phyloP scores from a whole-genome alignment of 1,139 yeast species.

The Waltiozyma sp. region DNA sequence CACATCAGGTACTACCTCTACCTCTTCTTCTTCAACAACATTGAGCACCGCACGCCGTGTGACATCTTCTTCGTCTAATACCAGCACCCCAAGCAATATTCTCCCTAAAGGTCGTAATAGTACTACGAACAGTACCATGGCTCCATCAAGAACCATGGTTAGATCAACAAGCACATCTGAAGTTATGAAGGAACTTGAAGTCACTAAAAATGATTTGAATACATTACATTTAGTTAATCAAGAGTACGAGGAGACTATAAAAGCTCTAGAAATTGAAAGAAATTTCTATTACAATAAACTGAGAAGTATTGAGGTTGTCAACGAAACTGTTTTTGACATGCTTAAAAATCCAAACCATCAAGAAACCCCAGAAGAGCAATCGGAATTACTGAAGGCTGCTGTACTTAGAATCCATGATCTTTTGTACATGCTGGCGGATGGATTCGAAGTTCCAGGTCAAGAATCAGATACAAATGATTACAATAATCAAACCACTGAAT shows the following conservation, averaged over 20 bases:
- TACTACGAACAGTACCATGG: conserved; percentile 1
- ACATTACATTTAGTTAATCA: conserved; percentile 32
- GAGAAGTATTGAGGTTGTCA: conserved; percentile 75
- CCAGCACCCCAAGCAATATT: conserved; percentile 2
- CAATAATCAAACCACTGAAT: not conserved
- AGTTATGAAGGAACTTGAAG: conserved; percentile 17
- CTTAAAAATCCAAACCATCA: conserved; percentile 23
- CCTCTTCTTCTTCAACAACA: conserved; percentile 4
- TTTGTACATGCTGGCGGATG: not conserved
- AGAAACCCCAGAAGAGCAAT: not conserved
- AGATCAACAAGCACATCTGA: conserved; percentile 15
- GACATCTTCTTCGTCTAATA: conserved; percentile 6
- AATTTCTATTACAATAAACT: conserved; percentile 85
- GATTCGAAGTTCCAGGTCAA: not conserved
- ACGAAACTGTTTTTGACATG: conserved; percentile 52
- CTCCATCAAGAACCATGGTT: conserved; percentile 13
- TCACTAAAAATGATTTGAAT: conserved; percentile 28
- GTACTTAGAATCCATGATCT: not conserved
- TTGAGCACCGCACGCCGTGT: conserved; percentile 5
- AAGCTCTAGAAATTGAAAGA: conserved; percentile 63
- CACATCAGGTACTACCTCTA: conserved; percentile 6
- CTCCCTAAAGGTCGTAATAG: conserved; percentile 5
- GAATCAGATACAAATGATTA: not conserved
- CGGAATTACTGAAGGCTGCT: not conserved
- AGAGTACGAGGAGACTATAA: conserved; percentile 40